phyloP scores from a whole-genome alignment of 495 filamentous ascomycete species.

The Sabuloglossum arenarium region DNA sequence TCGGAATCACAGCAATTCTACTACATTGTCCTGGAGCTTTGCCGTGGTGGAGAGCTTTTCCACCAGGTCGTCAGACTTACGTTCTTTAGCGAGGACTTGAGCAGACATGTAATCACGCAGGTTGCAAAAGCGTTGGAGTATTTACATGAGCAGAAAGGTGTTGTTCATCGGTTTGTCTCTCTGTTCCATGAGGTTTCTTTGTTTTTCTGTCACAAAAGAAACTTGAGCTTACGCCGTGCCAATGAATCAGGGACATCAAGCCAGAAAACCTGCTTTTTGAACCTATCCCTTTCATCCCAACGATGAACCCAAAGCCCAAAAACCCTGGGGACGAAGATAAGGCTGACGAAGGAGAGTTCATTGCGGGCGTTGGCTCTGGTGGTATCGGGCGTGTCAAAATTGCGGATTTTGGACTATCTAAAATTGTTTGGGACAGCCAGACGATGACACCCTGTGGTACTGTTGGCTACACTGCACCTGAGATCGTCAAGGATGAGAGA shows the following conservation, averaged over 20 bases:
- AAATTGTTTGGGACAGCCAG: slow-evolving; percentile 93
- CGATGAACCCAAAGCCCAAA: slow-evolving; percentile 55
- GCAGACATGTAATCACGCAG: slow-evolving; percentile 81
- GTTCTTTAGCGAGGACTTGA: slow-evolving; percentile 92
- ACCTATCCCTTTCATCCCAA: slow-evolving; percentile 60
- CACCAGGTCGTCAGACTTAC: slow-evolving; percentile 97
- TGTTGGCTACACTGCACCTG: slow-evolving; percentile 94
- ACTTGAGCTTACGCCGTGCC: slow-evolving; percentile 5
- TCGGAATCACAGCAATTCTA: slow-evolving; percentile 89
- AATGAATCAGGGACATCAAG: slow-evolving; percentile 68
- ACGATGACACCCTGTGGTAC: slow-evolving; percentile 99
- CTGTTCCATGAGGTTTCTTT: background rate
- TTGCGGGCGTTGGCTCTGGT: slow-evolving; percentile 61
- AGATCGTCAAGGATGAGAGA: slow-evolving; percentile 96
- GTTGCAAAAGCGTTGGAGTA: slow-evolving; percentile 89
- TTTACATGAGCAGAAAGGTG: slow-evolving; percentile 80
- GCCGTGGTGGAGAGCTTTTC: slow-evolving; percentile 89
- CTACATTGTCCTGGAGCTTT: slow-evolving; percentile 89
- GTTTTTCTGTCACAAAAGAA: background rate
- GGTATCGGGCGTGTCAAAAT: slow-evolving; percentile 94
- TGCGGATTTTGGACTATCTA: slow-evolving; percentile 92
- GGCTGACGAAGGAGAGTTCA: slow-evolving; percentile 88
- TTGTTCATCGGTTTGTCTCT: slow-evolving; percentile 78
- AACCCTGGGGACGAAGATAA: slow-evolving; percentile 89
- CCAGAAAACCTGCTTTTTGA: slow-evolving; percentile 93